Conservation (phyloP, 192 early-diverging fungal genomes). For the Entomortierella beljakovae region DNA sequence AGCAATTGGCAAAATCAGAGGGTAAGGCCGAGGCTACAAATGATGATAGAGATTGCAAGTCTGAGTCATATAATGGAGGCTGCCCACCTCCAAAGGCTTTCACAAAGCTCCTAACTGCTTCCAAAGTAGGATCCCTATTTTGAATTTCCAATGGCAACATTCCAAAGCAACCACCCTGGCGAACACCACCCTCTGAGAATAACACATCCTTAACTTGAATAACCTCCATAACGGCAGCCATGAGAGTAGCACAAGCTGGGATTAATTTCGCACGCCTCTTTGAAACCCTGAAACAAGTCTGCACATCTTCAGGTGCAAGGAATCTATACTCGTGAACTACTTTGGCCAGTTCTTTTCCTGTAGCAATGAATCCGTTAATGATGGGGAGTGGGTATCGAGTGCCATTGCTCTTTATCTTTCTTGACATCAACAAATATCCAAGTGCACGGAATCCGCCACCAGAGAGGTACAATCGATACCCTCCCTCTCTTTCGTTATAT, state of each 20-base stretch:
- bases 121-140: slow-evolving; percentile 59
- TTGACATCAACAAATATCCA: slow-evolving; percentile 65
- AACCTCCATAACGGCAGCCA: slow-evolving; percentile 58
- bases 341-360: slow-evolving; percentile 50
- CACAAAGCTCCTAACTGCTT: slow-evolving; percentile 55
- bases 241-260: slow-evolving; percentile 63
- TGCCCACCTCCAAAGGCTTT: slow-evolving; percentile 35
- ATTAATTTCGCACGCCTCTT: slow-evolving; percentile 67
- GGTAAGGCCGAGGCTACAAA: slow-evolving; percentile 34
- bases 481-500: slow-evolving; percentile 33
- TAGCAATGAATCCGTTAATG: slow-evolving; percentile 65
- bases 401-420: slow-evolving; percentile 29
- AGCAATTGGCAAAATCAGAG: slow-evolving; percentile 41
- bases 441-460: slow-evolving; percentile 68
- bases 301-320: slow-evolving; percentile 45
- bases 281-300: slow-evolving; percentile 59
- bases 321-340: slow-evolving; percentile 53
- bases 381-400: slow-evolving; percentile 62
- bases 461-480: slow-evolving; percentile 60
- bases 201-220: slow-evolving; percentile 54
- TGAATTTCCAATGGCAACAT: slow-evolving; percentile 52
- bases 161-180: slow-evolving; percentile 65
- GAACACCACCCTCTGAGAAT: slow-evolving; percentile 70
- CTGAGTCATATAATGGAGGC: slow-evolving; percentile 28
- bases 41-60: slow-evolving; percentile 19